Conservation (phyloP, 2,329 filamentous ascomycete species). For the Talaromyces verruculosus region DNA sequence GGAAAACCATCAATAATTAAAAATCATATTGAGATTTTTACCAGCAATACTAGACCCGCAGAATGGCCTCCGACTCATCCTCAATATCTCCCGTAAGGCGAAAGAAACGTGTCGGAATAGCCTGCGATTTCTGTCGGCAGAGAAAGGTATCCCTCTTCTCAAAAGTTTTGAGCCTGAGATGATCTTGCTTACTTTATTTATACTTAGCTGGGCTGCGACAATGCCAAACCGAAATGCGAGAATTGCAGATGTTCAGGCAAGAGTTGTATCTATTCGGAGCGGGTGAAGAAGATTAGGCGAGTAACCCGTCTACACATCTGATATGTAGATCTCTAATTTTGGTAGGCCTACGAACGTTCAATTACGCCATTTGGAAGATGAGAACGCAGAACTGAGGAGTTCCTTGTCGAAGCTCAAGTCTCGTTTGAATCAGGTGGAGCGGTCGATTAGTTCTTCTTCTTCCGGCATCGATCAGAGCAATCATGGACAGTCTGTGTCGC, state of each 20-base stretch:
- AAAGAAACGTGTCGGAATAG: conserved; percentile 26
- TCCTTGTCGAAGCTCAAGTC: conserved; percentile 20
- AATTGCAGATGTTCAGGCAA: conserved; percentile 50
- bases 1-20: too few species aligned
- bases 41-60: neutral
- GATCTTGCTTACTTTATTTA: neutral
- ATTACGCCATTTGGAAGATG: conserved; percentile 28
- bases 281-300: conserved; percentile 32
- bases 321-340: neutral
- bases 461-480: neutral
- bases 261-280: conserved; percentile 46
- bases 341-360: conserved; percentile 32
- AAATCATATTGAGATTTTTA: too few species aligned
- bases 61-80: neutral
- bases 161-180: neutral
- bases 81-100: neutral
- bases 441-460: neutral
- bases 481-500: neutral
- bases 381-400: conserved; percentile 29
- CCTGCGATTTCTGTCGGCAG: conserved; percentile 41
- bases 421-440: neutral
- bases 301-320: neutral
- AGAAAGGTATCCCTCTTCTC: conserved; percentile 31
- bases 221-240: conserved; percentile 46
- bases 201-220: conserved; percentile 52